Evolutionary conservation across 208 protist genomes (phyloP).

Genomic region (Trypanosoma melophagium): DNA sequence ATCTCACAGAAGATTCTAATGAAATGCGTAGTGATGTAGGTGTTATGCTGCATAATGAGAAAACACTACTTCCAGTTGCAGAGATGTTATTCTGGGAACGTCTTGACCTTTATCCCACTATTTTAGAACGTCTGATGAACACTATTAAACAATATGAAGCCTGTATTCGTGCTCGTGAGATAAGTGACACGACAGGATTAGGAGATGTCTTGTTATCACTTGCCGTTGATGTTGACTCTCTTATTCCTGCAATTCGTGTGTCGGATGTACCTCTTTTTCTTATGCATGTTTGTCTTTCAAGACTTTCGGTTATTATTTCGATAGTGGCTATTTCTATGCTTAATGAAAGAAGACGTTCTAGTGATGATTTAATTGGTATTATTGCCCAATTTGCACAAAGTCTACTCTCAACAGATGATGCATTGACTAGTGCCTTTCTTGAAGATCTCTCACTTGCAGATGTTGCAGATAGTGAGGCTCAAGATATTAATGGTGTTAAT

Average conservation of each 20-base stretch:
- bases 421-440: constrained; percentile 64
- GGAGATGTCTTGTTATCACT: constrained; percentile 42
- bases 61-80: constrained; percentile 70
- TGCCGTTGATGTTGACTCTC: constrained; percentile 30
- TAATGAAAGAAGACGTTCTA: constrained; percentile 38
- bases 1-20: constrained; percentile 63
- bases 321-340: constrained; percentile 74
- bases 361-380: constrained; percentile 53
- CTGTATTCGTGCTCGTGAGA: constrained; percentile 53
- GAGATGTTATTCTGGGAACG: constrained; percentile 80
- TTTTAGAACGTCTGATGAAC: constrained; percentile 44
- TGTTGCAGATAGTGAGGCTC: constrained; percentile 19
- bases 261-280: constrained; percentile 51
- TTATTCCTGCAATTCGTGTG: constrained; percentile 20
- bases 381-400: constrained; percentile 63
- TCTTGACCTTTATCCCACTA: constrained; percentile 48
- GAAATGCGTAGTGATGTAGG: constrained; percentile 65
- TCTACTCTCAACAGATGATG: constrained; percentile 57
- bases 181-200: constrained; percentile 4
- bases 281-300: constrained; percentile 75
- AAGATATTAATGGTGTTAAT: neutral
- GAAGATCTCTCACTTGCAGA: constrained; percentile 60
- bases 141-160: constrained; percentile 65
- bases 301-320: constrained; percentile 81
- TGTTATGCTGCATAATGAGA: constrained; percentile 78